These are phyloP conservation scores for Dimocarpus longan DNA, from an alignment of 345 rosid species.

Conservation along the genomic window DNA sequence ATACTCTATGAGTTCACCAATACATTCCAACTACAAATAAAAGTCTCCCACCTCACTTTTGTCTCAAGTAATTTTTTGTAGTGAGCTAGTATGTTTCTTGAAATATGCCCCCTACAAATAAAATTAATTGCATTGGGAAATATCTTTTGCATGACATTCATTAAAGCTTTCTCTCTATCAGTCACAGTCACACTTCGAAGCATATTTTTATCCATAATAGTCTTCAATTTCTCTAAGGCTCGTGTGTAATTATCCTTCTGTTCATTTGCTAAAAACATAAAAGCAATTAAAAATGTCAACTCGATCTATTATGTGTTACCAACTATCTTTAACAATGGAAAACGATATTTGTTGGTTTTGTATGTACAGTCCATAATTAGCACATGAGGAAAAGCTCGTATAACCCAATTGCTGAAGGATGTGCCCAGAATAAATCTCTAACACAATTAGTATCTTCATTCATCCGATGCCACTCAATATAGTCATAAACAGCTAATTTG, in stretches of 20 bases:
- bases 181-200: no score
- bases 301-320: no score
- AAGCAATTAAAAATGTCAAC: no score
- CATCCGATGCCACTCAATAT: neutral
- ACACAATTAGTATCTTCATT: conserved; percentile 13
- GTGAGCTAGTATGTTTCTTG: conserved; percentile 3
- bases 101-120: conserved; percentile 20
- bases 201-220: no score
- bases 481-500: neutral
- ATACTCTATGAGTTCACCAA: conserved; percentile 7
- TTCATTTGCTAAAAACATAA: no score
- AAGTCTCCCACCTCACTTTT: neutral
- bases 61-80: conserved; percentile 21
- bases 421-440: conserved; percentile 6
- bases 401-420: no score
- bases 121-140: conserved; percentile 15
- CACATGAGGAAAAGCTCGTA: no score
- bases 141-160: conserved; percentile 10
- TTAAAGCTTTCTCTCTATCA: neutral
- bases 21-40: neutral
- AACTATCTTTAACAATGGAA: no score
- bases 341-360: no score
- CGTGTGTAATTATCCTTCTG: no score
- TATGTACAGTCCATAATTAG: no score
- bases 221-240: no score